Conservation (phyloP, 139 green algal genomes). For the Spirogloea muscicola region DNA sequence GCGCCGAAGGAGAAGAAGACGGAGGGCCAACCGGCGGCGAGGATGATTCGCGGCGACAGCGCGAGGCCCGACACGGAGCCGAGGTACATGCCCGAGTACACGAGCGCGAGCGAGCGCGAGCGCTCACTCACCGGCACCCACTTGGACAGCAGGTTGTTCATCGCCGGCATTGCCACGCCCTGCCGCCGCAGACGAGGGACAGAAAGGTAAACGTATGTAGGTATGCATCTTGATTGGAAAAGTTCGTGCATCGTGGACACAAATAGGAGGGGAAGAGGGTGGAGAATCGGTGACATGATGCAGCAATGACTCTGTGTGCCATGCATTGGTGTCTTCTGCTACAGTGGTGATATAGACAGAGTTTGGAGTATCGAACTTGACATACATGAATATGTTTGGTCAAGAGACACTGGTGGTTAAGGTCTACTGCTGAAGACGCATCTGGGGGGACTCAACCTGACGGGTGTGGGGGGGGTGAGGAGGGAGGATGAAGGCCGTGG, state of each 20-base stretch:
- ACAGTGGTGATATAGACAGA: slow-evolving; percentile 1
- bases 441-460: neutral
- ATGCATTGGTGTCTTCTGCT: neutral
- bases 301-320: neutral
- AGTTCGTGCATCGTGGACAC: neutral
- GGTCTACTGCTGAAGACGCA: neutral
- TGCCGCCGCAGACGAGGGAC: slow-evolving; percentile 4
- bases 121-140: slow-evolving; percentile 87
- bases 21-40: slow-evolving; percentile 71
- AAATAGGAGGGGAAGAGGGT: neutral
- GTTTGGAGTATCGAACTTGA: no score
- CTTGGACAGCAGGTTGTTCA: slow-evolving; percentile 94
- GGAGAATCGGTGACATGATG: neutral
- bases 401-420: no score
- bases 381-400: no score
- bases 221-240: neutral
- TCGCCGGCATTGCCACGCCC: slow-evolving; percentile 96
- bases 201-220: neutral
- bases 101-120: slow-evolving; percentile 78
- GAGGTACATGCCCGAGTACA: slow-evolving; percentile 95
- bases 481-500: neutral
- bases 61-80: slow-evolving; percentile 60
- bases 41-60: slow-evolving; percentile 47
- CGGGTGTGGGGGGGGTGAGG: neutral
- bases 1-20: slow-evolving; percentile 93